Evolutionary conservation across 192 early-diverging fungal genomes (phyloP), one percentile per base, ranked within the genome.

Genomic region (Mortierella alpina): DNA sequence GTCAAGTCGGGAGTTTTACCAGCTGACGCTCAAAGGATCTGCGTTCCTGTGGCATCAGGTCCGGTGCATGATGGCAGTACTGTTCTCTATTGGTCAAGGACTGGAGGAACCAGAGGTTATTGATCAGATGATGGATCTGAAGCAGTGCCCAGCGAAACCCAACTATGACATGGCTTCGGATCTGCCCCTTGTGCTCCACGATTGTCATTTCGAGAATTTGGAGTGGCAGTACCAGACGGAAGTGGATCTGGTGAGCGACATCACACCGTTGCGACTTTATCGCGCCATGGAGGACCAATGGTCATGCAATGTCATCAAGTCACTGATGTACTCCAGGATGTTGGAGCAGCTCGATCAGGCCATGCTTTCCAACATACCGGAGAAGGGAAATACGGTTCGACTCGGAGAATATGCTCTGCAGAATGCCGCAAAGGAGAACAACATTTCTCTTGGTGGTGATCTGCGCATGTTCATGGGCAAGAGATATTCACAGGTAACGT

Each of bases 41-140:
- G 95, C 96, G 22, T 99, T 98, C 68, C 84, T 98, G 62, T 99
- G 96, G 96, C 97, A 99, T 84, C 97, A 98, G 83, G 96, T 99
- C 57, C 92, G 97, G 20, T 97, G 93, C 83, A 97, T 99, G 94
- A 95, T 96, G 91, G 87, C 94, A 1, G 85, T 98, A 20, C 74
- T 99, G 51, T 92, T 97, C 64, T 80, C 94, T 51, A 90, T 98
- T 12, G 97, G 97, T 1, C 90, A 93, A 70, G 88, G 91, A 5
- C 71, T 92, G 17, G 97, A 99, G 70, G 52, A 82, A 20, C 93
- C 94, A 11, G 87, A 81, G 12, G 83, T 98, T 23, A 83, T 97
- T 40, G 74, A 85, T 42, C 70, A 85, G 10, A 49, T 99, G 65
- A 75, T 96, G 59, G 93, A 96, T 76, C 65, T 95, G 0, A 68